Conservation (phyloP, 108 stramenopile genomes). For the Skeletonema costatum region DNA sequence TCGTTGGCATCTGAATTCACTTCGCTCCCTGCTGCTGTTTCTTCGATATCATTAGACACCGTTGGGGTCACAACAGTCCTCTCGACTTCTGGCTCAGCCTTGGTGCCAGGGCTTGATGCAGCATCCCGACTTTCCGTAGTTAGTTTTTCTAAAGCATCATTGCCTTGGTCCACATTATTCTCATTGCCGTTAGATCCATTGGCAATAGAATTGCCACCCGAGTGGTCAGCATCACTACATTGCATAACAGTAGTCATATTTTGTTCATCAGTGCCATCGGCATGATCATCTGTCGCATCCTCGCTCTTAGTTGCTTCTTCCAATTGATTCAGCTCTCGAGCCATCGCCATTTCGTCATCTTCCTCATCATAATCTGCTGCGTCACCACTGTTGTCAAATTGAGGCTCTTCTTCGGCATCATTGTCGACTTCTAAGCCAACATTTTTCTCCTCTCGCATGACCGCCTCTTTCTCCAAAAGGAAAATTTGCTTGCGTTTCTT, state of each 20-base stretch:
- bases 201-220: conserved; percentile 1
- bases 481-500: conserved; percentile 64
- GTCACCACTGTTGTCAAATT: conserved; percentile 9
- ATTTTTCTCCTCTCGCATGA: neutral
- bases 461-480: conserved; percentile 59
- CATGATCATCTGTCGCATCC: conserved; percentile 4
- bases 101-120: neutral
- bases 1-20: neutral
- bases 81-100: neutral
- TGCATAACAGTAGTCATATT: conserved; percentile 19
- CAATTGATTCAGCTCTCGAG: conserved; percentile 30
- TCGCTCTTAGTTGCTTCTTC: conserved; percentile 11
- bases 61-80: conserved; percentile 1
- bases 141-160: neutral
- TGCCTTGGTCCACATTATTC: neutral
- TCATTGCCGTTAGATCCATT: neutral
- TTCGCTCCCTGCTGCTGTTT: neutral
- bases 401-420: conserved; percentile 27
- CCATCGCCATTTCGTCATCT: conserved; percentile 55
- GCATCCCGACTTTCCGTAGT: neutral
- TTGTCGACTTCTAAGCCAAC: conserved; percentile 1
- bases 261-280: conserved; percentile 12
- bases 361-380: conserved; percentile 21
- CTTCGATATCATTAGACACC: neutral
- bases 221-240: conserved; percentile 1